Percentiles rank a stretch among this genome's conserved stretches.
Conservation (phyloP, 768 basidiomycete genomes). For the Macrolepiota albuminosa region DNA sequence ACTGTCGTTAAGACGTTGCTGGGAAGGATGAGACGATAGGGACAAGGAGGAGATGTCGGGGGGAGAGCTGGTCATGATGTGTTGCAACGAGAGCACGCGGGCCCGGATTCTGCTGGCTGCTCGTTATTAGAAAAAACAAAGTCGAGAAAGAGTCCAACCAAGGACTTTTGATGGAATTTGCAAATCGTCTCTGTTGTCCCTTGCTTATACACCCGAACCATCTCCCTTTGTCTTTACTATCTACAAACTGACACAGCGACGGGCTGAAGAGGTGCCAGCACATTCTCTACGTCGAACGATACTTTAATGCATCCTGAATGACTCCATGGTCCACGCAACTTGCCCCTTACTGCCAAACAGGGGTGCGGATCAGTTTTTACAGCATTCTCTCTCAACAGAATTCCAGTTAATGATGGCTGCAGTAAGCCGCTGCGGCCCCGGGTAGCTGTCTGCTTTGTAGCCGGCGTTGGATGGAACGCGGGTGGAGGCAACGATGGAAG, state of each 20-base stretch:
- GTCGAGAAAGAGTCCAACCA: conserved; percentile 21
- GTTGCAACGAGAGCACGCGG: conserved; percentile 19
- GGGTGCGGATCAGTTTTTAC: conserved; percentile 11
- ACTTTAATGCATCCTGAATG: conserved; percentile 42
- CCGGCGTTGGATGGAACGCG: conserved; percentile 31
- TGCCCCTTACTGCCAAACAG: conserved; percentile 15
- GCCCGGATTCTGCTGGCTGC: conserved; percentile 21
- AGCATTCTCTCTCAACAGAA: conserved; percentile 1
- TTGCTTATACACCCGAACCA: conserved; percentile 23
- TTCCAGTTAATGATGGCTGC: conserved; percentile 7
- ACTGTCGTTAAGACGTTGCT: conserved; percentile 82
- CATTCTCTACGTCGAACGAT: conserved; percentile 39
- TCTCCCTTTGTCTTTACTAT: not conserved
- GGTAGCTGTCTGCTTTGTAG: conserved; percentile 12
- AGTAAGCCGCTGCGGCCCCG: conserved; percentile 11
- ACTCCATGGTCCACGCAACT: conserved; percentile 54
- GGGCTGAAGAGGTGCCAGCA: conserved; percentile 44
- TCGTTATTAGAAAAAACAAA: conserved; percentile 27
- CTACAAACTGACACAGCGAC: conserved; percentile 29
- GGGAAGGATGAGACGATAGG: conserved; percentile 64
- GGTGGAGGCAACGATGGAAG: conserved; percentile 66
- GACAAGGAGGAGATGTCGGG: conserved; percentile 79
- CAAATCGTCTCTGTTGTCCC: conserved; percentile 24
- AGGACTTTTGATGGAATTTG: conserved; percentile 14
- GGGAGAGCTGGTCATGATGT: conserved; percentile 75